A percentile compares a stretch with the other conserved stretches of the same genome.
Evolutionary conservation across 1,139 yeast species (phyloP).

Genomic region (Candida frijolesensis): DNA sequence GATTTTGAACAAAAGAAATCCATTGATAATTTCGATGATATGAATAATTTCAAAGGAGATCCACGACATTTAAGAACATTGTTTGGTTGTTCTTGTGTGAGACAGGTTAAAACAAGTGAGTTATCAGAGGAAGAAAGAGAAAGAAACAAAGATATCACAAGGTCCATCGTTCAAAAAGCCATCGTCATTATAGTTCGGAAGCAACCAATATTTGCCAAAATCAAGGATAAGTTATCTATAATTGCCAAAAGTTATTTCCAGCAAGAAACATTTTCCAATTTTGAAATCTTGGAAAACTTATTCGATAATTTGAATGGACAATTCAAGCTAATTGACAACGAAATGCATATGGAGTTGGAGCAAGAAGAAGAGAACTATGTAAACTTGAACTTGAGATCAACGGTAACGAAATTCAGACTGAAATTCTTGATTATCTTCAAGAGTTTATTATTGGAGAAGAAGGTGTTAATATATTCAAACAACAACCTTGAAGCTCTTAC

Average conservation of each 20-base stretch:
- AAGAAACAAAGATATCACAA: constrained; percentile 67
- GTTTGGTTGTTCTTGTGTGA: constrained; percentile 91
- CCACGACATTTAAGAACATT: constrained; percentile 65
- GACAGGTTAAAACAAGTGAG: constrained; percentile 73
- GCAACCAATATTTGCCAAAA: constrained; percentile 85
- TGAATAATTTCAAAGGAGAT: constrained; percentile 45
- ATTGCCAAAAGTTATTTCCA: constrained; percentile 85
- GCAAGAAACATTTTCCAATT: constrained; percentile 77
- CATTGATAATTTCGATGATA: constrained; percentile 45
- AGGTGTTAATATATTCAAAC: constrained; percentile 72
- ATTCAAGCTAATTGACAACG: constrained; percentile 30
- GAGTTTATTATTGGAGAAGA: constrained; percentile 74
- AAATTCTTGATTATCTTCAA: constrained; percentile 73
- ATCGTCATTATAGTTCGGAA: constrained; percentile 79
- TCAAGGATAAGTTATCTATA: constrained; percentile 86
- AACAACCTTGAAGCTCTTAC: constrained; percentile 76
- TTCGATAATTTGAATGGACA: constrained; percentile 66
- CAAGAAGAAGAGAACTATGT: constrained; percentile 57
- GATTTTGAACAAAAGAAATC: constrained; percentile 57
- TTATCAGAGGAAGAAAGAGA: constrained; percentile 49
- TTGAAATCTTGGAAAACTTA: constrained; percentile 64
- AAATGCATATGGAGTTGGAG: constrained; percentile 17
- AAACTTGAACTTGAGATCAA: constrained; percentile 71
- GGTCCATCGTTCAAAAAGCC: constrained; percentile 91
- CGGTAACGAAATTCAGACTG: constrained; percentile 60